Percentiles rank a stretch among this genome's conserved stretches.
phyloP scores from a whole-genome alignment of 805 yeast species.

The Torulaspora gathmanii region DNA sequence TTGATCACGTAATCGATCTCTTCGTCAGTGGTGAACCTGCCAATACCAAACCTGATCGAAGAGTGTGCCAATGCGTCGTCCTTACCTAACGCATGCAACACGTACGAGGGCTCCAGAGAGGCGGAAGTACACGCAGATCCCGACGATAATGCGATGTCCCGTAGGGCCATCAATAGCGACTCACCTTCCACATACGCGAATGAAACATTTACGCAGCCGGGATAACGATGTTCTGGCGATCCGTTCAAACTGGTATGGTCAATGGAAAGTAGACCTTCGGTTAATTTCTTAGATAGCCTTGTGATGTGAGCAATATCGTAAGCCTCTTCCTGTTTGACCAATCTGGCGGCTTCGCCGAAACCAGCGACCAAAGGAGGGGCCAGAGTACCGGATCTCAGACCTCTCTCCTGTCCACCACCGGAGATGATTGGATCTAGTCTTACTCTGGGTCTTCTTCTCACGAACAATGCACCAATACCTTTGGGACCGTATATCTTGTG shows the following conservation, averaged over 20 bases:
- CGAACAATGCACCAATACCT: slow-evolving; percentile 93
- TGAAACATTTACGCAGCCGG: slow-evolving; percentile 95
- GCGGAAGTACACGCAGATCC: slow-evolving; percentile 99
- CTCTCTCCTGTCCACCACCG: slow-evolving; percentile 99
- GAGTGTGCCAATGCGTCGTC: slow-evolving; percentile 98
- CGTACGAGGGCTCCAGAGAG: slow-evolving; percentile 95
- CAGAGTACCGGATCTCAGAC: slow-evolving; percentile 91
- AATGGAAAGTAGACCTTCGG: slow-evolving; percentile 65
- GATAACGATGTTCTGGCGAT: slow-evolving; percentile 63
- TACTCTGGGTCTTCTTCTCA: slow-evolving; percentile 97
- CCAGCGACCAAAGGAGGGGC: slow-evolving; percentile 97
- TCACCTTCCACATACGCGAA: slow-evolving; percentile 98
- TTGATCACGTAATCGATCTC: slow-evolving; percentile 91
- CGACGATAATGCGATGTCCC: slow-evolving; percentile 91
- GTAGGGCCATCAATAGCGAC: slow-evolving; percentile 93
- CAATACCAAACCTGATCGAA: slow-evolving; percentile 95
- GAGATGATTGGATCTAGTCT: slow-evolving; percentile 90
- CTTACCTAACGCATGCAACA: slow-evolving; percentile 92
- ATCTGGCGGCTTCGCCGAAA: slow-evolving; percentile 93
- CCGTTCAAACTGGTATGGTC: slow-evolving; percentile 93
- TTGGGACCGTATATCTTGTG: slow-evolving; percentile 98
- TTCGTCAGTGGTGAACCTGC: slow-evolving; percentile 93
- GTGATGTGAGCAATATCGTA: slow-evolving; percentile 69
- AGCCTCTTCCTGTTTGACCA: slow-evolving; percentile 67
- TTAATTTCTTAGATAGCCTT: slow-evolving; percentile 66